phyloP scores from a whole-genome alignment of 306 rosid genomes.

The Oxytropis ochrocephala region DNA sequence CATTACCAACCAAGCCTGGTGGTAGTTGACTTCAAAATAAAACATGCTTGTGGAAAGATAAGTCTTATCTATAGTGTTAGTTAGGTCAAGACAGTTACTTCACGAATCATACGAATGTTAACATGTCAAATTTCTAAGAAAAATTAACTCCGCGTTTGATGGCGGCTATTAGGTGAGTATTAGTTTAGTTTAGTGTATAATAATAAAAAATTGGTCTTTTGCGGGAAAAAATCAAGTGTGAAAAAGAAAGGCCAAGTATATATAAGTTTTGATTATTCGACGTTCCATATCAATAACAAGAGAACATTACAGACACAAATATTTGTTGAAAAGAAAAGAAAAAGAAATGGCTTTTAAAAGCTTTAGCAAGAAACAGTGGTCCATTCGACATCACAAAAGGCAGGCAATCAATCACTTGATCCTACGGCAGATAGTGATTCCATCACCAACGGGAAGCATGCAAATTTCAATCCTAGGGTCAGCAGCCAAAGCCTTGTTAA shows the following conservation, averaged over 20 bases:
- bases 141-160: too few species aligned
- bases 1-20: too few species aligned
- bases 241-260: background rate
- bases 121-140: too few species aligned
- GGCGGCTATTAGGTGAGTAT: too few species aligned
- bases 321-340: background rate
- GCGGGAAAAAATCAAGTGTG: background rate
- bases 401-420: slow-evolving; percentile 23
- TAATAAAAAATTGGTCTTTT: too few species aligned
- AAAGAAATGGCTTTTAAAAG: background rate
- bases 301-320: slow-evolving; percentile 9
- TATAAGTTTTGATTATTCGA: slow-evolving; percentile 1
- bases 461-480: slow-evolving; percentile 91
- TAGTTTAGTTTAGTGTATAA: too few species aligned
- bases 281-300: background rate
- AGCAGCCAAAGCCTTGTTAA: slow-evolving; percentile 71
- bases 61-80: too few species aligned
- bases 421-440: slow-evolving; percentile 86
- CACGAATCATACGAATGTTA: too few species aligned
- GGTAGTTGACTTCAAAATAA: background rate
- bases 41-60: background rate
- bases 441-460: slow-evolving; percentile 89
- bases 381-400: background rate
- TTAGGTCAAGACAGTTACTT: too few species aligned
- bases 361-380: background rate